Conservation (phyloP, 108 stramenopile species). For the Nannochloropsis salina region DNA sequence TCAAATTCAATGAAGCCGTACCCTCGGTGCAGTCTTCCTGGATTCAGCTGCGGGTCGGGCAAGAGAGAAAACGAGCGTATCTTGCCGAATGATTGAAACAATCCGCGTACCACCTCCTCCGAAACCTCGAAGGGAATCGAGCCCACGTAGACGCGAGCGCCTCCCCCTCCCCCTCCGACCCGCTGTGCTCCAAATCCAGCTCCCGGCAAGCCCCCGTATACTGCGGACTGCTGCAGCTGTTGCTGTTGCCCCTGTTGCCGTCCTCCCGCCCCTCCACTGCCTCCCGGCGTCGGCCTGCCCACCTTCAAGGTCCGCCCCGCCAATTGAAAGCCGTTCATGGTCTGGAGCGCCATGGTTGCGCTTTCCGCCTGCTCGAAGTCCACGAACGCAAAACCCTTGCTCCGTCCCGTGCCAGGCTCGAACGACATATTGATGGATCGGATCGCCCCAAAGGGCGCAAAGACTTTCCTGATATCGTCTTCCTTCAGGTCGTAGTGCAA, state of each 20-base stretch:
- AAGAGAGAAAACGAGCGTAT: background rate
- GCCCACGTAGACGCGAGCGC: background rate
- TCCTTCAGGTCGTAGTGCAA: slow-evolving; percentile 52
- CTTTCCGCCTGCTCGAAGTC: slow-evolving; percentile 35
- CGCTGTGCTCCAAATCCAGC: background rate
- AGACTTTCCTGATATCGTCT: slow-evolving; percentile 45
- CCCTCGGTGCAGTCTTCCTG: slow-evolving; percentile 29
- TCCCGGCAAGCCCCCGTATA: background rate
- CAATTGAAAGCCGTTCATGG: slow-evolving; percentile 51
- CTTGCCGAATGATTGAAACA: slow-evolving; percentile 37
- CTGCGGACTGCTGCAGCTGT: background rate
- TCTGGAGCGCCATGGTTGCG: slow-evolving; percentile 34
- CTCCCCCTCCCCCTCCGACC: background rate
- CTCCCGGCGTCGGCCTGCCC: background rate
- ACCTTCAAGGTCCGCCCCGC: slow-evolving; percentile 46
- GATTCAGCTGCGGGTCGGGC: background rate
- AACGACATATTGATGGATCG: slow-evolving; percentile 44
- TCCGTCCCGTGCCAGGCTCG: slow-evolving; percentile 33
- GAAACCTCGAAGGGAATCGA: slow-evolving; percentile 15
- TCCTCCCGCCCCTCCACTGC: background rate
- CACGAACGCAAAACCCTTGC: slow-evolving; percentile 50
- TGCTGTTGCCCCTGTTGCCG: background rate
- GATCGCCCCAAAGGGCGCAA: slow-evolving; percentile 36
- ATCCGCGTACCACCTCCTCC: slow-evolving; percentile 29
- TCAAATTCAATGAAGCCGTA: slow-evolving; percentile 43